Base-by-base conservation (phyloP, 2,329 filamentous ascomycete genomes). In the Curvularia sp. region DNA sequence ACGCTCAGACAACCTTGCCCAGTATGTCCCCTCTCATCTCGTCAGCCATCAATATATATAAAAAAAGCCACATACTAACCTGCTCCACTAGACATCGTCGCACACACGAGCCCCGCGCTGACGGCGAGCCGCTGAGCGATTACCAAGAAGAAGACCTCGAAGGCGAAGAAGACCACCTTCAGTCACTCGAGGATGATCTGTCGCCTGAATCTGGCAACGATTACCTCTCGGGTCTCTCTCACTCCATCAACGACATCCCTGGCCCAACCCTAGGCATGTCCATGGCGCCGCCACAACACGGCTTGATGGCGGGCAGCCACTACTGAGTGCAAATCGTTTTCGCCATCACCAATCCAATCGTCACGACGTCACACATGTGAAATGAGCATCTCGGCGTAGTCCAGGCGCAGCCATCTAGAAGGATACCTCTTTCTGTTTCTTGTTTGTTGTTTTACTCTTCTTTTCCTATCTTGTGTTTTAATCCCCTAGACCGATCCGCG, bases 1-100 rank as follows among this genome's bases (percentile, higher is more conserved):
- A 60, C 86, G 95, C 81, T 98, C 94, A 74, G 95, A 99, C 83
- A 99, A 99, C 79, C 90, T 99, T 80, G 95, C 95, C 79, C 95
- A 99, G 91, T 96, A 92, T 79, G 85, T 69, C 48, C 26, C 43
- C 43, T 47, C 46, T 54, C 43, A 53, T 55, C 41, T 43, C 41
- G 12, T 20, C 43, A 48, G 58, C 53, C 46, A 60, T 12, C 51
- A 48, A 61, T 57, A 53, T 4, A 31, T 31, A 18, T 7, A 31
- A 53, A 44, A 55, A 41, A 55, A 59, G 42, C 35, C 46, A 49
- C n/a, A 31, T 66, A 47, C 72, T 77, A 76, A 86, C 24, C 74
- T 83, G 77, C 42, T 48, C 58, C 63, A 63, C 30, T 67, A 88
- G 86, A 76, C 88, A 91, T 79, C 85, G 84, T 75, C 85, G 84